phyloP scores from a whole-genome alignment of 257 asterid species.

The Gentiana macrophylla region DNA sequence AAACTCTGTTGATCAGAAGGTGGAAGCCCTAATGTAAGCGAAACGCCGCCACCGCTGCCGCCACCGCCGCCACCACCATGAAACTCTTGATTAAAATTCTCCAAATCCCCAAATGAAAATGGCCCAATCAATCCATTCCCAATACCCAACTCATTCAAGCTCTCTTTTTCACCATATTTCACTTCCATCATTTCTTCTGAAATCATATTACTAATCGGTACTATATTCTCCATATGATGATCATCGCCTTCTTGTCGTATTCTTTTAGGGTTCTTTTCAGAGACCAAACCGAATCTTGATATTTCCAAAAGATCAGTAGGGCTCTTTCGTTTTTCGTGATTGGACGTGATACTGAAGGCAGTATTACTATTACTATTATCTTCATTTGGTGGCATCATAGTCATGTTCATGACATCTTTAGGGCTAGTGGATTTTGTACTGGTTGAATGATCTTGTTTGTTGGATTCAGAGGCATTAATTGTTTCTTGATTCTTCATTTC shows the following conservation, averaged over 20 bases:
- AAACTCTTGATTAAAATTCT: constrained; percentile 27
- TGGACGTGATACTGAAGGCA: constrained; percentile 5
- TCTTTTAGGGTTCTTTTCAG: constrained; percentile 21
- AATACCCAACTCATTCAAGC: constrained; percentile 4
- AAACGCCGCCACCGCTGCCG: constrained; percentile 14
- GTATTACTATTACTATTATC: background rate
- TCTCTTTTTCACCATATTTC: constrained; percentile 7
- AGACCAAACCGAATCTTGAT: constrained; percentile 23
- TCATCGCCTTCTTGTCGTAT: constrained; percentile 23
- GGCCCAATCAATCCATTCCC: constrained; percentile 9
- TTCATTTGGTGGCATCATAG: too few relatives aligned
- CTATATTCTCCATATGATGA: constrained; percentile 18
- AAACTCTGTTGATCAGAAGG: constrained; percentile 40
- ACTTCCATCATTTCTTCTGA: constrained; percentile 16
- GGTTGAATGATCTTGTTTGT: constrained; percentile 2
- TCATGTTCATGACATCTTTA: constrained; percentile 15
- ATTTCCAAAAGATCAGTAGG: constrained; percentile 12
- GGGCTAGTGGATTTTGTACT: constrained; percentile 13
- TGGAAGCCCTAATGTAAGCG: constrained; percentile 49
- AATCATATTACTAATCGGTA: constrained; percentile 4
- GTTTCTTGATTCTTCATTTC: constrained; percentile 45
- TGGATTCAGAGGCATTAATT: constrained; percentile 11
- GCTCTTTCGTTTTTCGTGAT: constrained; percentile 11
- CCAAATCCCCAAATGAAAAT: constrained; percentile 19
- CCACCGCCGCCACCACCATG: constrained; percentile 7